phyloP scores from a whole-genome alignment of 371 early-diverging fungal species.

The Apophysomyces ossiformis region DNA sequence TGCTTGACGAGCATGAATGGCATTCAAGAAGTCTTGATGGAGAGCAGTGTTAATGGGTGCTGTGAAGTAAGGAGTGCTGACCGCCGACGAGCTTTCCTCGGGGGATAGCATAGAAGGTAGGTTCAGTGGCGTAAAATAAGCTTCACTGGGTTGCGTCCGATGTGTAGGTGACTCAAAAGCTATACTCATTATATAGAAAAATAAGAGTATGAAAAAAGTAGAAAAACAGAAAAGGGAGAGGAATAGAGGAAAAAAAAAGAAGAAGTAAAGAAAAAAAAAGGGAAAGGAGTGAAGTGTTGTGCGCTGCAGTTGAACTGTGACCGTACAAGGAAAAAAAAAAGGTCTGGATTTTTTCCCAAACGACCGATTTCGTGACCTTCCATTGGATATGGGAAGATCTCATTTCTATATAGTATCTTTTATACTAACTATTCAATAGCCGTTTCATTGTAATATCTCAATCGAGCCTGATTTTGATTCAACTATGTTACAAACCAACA shows the following conservation, averaged over 20 bases:
- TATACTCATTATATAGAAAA: constrained; percentile 38
- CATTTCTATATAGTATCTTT: too few species aligned
- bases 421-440: too few species aligned
- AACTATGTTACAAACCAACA: too few species aligned
- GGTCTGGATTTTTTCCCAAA: constrained; percentile 6
- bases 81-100: constrained; percentile 8
- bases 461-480: too few species aligned
- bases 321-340: constrained; percentile 5
- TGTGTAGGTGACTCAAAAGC: constrained; percentile 49
- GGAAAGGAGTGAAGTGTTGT: constrained; percentile 5
- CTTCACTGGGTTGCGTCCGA: constrained; percentile 36
- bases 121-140: constrained; percentile 49
- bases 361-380: background rate
- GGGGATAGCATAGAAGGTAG: constrained; percentile 28
- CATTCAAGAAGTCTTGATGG: constrained; percentile 56
- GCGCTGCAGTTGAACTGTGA: constrained; percentile 8
- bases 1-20: constrained; percentile 50
- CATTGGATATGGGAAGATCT: too few species aligned
- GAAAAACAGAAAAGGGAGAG: constrained; percentile 6
- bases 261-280: constrained; percentile 3
- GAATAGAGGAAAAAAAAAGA: constrained; percentile 2
- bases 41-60: constrained; percentile 50
- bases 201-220: constrained; percentile 1
- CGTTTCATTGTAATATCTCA: too few species aligned
- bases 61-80: constrained; percentile 52